phyloP scores from a whole-genome alignment of 2,329 filamentous ascomycete species.

The Arthrinium phaeospermum region DNA sequence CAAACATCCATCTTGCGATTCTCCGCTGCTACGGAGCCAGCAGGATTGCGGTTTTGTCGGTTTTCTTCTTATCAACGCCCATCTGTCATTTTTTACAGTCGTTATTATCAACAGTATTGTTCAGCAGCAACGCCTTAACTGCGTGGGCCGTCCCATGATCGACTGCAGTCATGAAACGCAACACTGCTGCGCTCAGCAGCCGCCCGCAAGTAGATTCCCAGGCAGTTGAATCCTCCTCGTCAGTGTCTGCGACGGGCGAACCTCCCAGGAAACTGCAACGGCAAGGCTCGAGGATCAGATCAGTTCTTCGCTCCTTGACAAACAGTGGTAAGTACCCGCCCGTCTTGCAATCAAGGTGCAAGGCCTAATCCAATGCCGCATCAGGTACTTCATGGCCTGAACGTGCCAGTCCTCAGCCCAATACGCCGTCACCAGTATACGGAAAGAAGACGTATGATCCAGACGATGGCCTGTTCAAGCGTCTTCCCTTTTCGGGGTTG shows the following conservation, averaged over 20 bases:
- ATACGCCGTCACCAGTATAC: slow-evolving; percentile 27
- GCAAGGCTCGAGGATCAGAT: slow-evolving; percentile 49
- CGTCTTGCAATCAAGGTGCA: not conserved
- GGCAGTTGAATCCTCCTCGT: not conserved
- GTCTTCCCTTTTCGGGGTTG: slow-evolving; percentile 47
- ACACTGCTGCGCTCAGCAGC: not conserved
- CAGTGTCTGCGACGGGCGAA: slow-evolving; percentile 28
- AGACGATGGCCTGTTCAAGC: slow-evolving; percentile 36
- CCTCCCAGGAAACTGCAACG: slow-evolving; percentile 45
- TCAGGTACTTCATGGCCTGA: slow-evolving; percentile 33
- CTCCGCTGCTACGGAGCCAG: not conserved
- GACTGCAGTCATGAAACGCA: slow-evolving; percentile 6
- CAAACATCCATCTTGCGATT: not conserved
- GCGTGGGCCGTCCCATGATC: not conserved
- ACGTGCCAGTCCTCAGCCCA: slow-evolving; percentile 30
- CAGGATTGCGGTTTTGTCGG: not conserved
- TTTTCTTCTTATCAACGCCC: not conserved
- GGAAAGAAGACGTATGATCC: slow-evolving; percentile 5
- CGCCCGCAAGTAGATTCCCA: not conserved
- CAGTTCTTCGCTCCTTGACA: slow-evolving; percentile 48
- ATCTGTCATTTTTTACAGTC: slow-evolving; percentile 1
- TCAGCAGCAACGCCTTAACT: not conserved
- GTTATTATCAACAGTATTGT: not conserved
- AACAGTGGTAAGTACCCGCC: slow-evolving; percentile 40
- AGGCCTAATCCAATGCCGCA: slow-evolving; percentile 24